phyloP scores from a whole-genome alignment of 148 eudicot genomes.

The Beta vulgaris region DNA sequence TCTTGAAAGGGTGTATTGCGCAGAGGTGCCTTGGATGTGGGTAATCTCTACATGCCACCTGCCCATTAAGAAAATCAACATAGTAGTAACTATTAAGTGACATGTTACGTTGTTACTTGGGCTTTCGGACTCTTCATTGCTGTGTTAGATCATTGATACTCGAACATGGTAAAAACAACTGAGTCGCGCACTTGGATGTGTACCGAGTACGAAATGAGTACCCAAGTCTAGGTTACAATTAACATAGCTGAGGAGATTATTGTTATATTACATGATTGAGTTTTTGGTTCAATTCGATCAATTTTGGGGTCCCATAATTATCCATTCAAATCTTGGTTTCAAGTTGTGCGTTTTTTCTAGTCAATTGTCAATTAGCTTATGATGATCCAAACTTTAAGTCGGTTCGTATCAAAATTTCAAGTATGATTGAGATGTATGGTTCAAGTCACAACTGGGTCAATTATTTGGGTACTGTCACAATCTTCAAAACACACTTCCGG shows the following conservation, averaged over 20 bases:
- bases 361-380: no score
- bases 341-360: no score
- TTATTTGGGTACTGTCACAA: no score
- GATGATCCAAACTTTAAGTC: no score
- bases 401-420: no score
- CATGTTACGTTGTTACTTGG: not conserved
- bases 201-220: not conserved
- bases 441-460: no score
- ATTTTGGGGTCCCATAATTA: not conserved
- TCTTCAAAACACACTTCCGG: no score
- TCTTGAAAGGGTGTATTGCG: slow-evolving; percentile 18
- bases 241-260: no score
- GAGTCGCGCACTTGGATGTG: no score
- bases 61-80: not conserved
- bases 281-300: not conserved
- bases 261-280: not conserved
- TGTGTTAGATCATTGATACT: not conserved
- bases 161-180: not conserved
- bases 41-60: slow-evolving; percentile 35
- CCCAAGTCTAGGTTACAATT: not conserved
- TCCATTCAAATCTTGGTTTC: no score
- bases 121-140: not conserved
- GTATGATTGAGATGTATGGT: no score
- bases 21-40: slow-evolving; percentile 31
- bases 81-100: not conserved